phyloP scores from a whole-genome alignment of 2,329 filamentous ascomycete genomes.

The Colletotrichum nymphaeae region DNA sequence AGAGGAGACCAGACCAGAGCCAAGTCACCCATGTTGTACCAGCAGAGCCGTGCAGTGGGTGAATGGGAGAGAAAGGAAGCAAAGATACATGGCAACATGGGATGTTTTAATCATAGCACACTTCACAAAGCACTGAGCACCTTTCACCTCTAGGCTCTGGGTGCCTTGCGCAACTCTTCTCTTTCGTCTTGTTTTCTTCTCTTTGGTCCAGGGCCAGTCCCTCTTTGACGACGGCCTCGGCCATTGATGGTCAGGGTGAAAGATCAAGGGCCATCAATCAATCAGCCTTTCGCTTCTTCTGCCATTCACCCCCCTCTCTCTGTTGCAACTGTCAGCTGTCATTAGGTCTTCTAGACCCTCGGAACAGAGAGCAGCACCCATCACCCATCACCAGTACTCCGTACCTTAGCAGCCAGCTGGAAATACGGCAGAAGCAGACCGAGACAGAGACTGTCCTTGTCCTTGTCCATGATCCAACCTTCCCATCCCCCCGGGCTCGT shows the following conservation, averaged over 20 bases:
- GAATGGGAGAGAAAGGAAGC: not conserved
- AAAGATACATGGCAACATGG: not conserved
- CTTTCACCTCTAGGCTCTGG: too few species aligned
- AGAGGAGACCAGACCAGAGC: not conserved
- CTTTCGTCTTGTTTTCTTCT: not conserved
- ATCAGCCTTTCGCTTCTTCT: not conserved
- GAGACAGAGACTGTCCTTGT: not conserved
- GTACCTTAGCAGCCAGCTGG: not conserved
- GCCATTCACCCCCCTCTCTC: not conserved
- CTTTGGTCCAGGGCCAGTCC: not conserved
- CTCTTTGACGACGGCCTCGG: not conserved
- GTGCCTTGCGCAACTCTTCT: not conserved
- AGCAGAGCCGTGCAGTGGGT: not conserved
- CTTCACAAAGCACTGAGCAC: slow-evolving; percentile 3
- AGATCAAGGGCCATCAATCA: not conserved
- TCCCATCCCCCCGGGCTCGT: slow-evolving; percentile 39
- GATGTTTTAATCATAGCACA: slow-evolving; percentile 2
- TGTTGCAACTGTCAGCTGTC: not conserved
- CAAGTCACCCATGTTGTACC: not conserved
- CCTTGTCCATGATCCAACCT: slow-evolving; percentile 3
- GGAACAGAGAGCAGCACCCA: not conserved
- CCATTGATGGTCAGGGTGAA: not conserved
- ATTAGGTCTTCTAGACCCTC: not conserved
- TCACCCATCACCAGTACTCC: not conserved
- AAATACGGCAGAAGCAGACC: not conserved